Base-by-base conservation (phyloP, 2,329 filamentous ascomycete genomes). In the Botrytis fragariae region DNA sequence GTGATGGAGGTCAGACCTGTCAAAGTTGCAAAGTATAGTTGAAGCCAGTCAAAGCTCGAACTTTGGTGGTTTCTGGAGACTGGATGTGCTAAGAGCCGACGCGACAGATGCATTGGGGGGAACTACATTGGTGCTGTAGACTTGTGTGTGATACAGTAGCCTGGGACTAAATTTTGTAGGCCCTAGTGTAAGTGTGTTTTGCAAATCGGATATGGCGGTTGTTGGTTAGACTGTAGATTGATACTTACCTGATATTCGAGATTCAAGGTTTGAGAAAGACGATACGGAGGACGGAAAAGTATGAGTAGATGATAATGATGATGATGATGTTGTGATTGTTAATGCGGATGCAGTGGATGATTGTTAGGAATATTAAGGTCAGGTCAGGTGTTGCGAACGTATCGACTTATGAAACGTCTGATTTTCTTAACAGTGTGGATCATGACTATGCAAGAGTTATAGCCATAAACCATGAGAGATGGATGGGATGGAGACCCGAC, bases 1-100 rank as follows among this genome's bases (percentile, higher is more conserved):
- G n/a, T 57, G 51, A 18, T 25, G 14, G 59, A 61, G 59, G 37
- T 67, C 64, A 67, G 63, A 65, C 63, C 44, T 67, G 32, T 65
- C 29, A 67, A 37, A 67, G 63, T 67, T 42, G 12, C 22, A 62
- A 42, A 25, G 22, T 29, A 57, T 32, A 29, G n/a, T 32, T 57
- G n/a, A 57, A 57, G n/a, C 16, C 51, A 57, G n/a, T 62, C 60
- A 18, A 63, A 63, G 37, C 60, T 62, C 25, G 22, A 57, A 57
- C 51, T 32, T 57, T 57, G 51, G 51, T 57, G 51, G 51, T 57
- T 32, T 57, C 51, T 57, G n/a, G 14, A 29, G 51, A 8, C n/a
- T 29, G 14, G 6, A 29, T 8, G 14, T 18, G 51, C 51, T 18
- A 57, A 57, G n/a, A 57, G n/a, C 51, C 51, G 51, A 57, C n/a